Base-by-base conservation (phyloP, 2,329 filamentous ascomycete genomes). In the Aspergillus calidoustus region DNA sequence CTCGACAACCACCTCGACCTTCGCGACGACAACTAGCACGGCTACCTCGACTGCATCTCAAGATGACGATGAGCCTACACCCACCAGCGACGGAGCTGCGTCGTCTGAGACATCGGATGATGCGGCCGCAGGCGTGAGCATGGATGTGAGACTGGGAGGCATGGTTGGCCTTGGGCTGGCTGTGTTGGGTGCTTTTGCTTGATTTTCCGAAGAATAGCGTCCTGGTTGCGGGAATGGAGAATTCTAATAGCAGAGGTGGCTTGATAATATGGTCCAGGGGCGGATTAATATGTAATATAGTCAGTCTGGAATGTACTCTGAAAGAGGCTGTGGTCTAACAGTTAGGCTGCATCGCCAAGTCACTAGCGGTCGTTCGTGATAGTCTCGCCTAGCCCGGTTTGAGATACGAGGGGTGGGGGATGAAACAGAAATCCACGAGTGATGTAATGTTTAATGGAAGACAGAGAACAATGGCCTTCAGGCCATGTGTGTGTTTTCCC, bases 81-180 rank as follows among this genome's bases (percentile, higher is more conserved):
- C 49, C 22, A 53, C 49, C 15, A 51, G 34, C 4, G 22, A 38
- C 9, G 48, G 46, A 31, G 54, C 56, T 31, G 50, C 30, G 25
- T 47, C 61, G 17, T 56, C 57, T 41, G 57, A 44, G 19, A 55
- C 57, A 1, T 43, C 57, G 7, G 49, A 59, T 47, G 44, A 30
- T 47, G 57, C 49, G n/a, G 61, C 49, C 19, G 61, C 52, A 11
- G 59, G 23, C 22, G 50, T 47, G 38, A 28, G 25, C 43, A 41
- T 50, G 9, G 49, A 38, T 17, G 34, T 47, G 44, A 54, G 31
- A 11, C 51, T 44, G 46, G 60, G 47, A n/a, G 41, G 17, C 38
- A 43, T 55, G 38, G n/a, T 34, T 60, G 61, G 57, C 25, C n/a
- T 30, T 51, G 52, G 53, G 15, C 28, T 57, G 48, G 58, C 51